Base-by-base conservation (phyloP, 208 protist species). In the Hexamita inflata region DNA sequence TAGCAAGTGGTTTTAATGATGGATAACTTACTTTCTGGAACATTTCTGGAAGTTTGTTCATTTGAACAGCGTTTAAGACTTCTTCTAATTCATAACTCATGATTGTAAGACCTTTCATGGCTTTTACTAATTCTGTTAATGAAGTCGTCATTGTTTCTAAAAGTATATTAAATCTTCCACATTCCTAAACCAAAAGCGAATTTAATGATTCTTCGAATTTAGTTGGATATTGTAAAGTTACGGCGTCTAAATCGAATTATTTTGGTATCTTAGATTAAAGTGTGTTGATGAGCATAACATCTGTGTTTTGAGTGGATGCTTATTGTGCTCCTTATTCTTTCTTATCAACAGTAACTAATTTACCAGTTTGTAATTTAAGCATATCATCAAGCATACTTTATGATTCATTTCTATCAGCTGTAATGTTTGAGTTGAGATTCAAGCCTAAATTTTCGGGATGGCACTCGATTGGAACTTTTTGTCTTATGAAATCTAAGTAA, bases 181-280 rank as follows among this genome's bases (percentile, higher is more conserved):
- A 88, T 85, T 97, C 95, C 83, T 98, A 94, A 38, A 91, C 86
- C 28, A 98, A 80, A 42, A 97, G 93, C 24, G 93, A 96, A 84
- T 97, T 96, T 91, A 98, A 94, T 4, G 90, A 94, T 82, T 97
- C 92, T 77, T 92, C 87, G 85, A 96, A 96, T 49, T 82, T 78
- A 9, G 90, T 92, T 41, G 93, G 91, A 81, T 95, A 96, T 76
- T 83, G 85, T 60, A 83, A 82, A 19, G 86, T 77, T 58, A 94
- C 87, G 0, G 7, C 0, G 0, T 45, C 66, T 32, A 77, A 15
- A 29, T 66, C 39, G 49, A 65, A 75, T 4, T 0, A 7, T 26
- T 30, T 26, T 19, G 75, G 42, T n/a, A n/a, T n/a, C n/a, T n/a
- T n/a, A n/a, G n/a, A n/a, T n/a, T n/a, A n/a, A n/a, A n/a, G n/a